A percentile compares a stretch with the other conserved stretches of the same genome.
Evolutionary conservation across 2,329 filamentous ascomycete genomes (phyloP).

Genomic region (Xylariomycetidae sp.): DNA sequence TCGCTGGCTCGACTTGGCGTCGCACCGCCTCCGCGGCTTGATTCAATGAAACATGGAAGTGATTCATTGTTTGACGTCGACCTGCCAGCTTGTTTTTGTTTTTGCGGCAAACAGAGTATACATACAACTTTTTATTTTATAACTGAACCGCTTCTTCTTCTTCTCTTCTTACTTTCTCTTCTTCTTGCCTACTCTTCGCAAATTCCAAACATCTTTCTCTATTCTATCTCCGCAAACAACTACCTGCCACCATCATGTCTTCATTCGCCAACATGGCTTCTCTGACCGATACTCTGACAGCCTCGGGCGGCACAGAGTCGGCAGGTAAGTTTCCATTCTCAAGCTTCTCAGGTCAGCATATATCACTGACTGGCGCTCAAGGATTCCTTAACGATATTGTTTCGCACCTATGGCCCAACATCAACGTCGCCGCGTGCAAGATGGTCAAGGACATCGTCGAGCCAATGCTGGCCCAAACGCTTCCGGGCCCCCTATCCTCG

Average conservation of each 20-base stretch:
- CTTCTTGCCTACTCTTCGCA: too few relatives aligned
- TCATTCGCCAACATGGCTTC: slow-evolving; percentile 19
- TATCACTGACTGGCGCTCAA: slow-evolving; percentile 2
- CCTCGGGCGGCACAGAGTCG: slow-evolving; percentile 32
- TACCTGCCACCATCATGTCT: background rate
- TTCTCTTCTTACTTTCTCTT: too few relatives aligned
- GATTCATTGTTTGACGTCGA: too few relatives aligned
- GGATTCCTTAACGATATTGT: slow-evolving; percentile 45
- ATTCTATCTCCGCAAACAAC: too few relatives aligned
- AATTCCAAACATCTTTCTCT: too few relatives aligned
- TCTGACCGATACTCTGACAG: slow-evolving; percentile 33
- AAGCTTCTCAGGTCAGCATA: slow-evolving; percentile 5
- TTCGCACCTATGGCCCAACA: slow-evolving; percentile 44
- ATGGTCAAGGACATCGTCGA: slow-evolving; percentile 44
- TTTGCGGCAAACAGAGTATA: too few relatives aligned
- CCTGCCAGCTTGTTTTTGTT: too few relatives aligned
- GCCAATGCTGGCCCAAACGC: slow-evolving; percentile 41
- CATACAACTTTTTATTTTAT: too few relatives aligned
- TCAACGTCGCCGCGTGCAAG: slow-evolving; percentile 36
- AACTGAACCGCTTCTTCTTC: too few relatives aligned
- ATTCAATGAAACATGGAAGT: too few relatives aligned
- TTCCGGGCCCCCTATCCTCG: slow-evolving; percentile 37
- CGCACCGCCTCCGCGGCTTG: too few relatives aligned
- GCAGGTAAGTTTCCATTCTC: slow-evolving; percentile 22
- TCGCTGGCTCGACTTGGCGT: too few relatives aligned